Evolutionary conservation across 2,329 filamentous ascomycete species (phyloP).

Genomic region (Curvularia verruculosa): DNA sequence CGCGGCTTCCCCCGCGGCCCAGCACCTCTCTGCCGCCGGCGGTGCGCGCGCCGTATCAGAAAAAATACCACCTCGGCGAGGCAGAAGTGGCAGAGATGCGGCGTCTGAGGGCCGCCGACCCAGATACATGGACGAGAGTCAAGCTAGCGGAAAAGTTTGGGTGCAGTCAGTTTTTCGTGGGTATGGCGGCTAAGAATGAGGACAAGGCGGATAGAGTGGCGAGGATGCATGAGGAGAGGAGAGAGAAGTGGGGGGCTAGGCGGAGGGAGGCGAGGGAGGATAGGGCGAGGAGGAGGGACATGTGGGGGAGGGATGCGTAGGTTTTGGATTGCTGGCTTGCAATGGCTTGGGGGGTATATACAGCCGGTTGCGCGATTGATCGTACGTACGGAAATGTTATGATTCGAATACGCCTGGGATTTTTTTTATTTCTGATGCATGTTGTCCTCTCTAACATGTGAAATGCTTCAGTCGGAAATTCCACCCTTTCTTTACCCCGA

Average conservation of each 20-base stretch:
- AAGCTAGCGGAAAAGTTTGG: conserved; percentile 67
- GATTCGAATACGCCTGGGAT: neutral
- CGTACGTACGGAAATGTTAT: neutral
- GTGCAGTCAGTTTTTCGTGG: conserved; percentile 67
- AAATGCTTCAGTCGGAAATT: neutral
- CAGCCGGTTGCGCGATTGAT: no score
- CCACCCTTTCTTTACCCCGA: neutral
- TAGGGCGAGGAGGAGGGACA: conserved; percentile 62
- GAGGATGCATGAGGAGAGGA: conserved; percentile 60
- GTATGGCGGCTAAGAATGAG: conserved; percentile 59
- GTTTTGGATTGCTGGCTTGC: neutral
- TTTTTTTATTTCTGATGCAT: no score
- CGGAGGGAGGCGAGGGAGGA: conserved; percentile 67
- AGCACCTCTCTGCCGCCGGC: conserved; percentile 53
- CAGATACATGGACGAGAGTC: conserved; percentile 64
- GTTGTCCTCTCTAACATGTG: neutral
- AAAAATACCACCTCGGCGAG: conserved; percentile 66
- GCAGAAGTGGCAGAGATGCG: conserved; percentile 66
- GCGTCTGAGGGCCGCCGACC: conserved; percentile 60
- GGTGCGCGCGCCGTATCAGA: conserved; percentile 59
- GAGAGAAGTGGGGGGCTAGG: conserved; percentile 65
- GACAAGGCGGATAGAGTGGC: conserved; percentile 51
- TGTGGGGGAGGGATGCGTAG: conserved; percentile 65
- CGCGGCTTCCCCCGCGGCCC: conserved; percentile 32
- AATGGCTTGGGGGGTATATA: no score